Evolutionary conservation across 164 flowering plant genomes (phyloP).

Genomic region (Santalum album): DNA sequence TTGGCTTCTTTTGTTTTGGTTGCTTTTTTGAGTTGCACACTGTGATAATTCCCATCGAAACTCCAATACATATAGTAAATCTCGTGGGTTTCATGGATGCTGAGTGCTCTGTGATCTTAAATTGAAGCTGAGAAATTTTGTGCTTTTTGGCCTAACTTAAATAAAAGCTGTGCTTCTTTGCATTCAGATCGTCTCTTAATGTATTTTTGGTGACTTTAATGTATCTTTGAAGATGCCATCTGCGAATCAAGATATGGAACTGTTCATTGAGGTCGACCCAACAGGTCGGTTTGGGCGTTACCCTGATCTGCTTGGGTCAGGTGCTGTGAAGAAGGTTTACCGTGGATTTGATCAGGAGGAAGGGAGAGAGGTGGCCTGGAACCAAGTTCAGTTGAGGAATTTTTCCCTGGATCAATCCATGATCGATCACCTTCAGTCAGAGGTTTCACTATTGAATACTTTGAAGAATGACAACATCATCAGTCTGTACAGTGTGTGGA

Average conservation of each 20-base stretch:
- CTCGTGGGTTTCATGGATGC: no score
- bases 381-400: constrained; percentile 43
- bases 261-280: constrained; percentile 68
- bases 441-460: constrained; percentile 34
- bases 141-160: no score
- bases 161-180: no score
- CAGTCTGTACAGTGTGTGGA: constrained; percentile 42
- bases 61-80: no score
- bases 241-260: constrained; percentile 37
- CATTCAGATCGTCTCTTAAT: no score
- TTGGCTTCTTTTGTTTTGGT: no score
- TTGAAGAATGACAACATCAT: constrained; percentile 46
- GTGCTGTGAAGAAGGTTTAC: constrained; percentile 74
- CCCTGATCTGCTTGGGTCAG: constrained; percentile 51
- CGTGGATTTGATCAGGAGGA: constrained; percentile 78
- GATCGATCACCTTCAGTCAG: constrained; percentile 41
- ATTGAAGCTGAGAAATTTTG: no score
- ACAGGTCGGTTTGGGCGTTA: constrained; percentile 66
- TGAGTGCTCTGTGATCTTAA: no score
- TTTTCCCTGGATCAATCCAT: constrained; percentile 35
- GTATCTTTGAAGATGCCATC: constrained; percentile 33
- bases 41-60: no score
- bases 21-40: no score
- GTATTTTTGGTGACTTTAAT: no score
- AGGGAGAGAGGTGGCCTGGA: constrained; percentile 90